phyloP scores from a whole-genome alignment of 768 basidiomycete species.

The Daedaleopsis nitida region DNA sequence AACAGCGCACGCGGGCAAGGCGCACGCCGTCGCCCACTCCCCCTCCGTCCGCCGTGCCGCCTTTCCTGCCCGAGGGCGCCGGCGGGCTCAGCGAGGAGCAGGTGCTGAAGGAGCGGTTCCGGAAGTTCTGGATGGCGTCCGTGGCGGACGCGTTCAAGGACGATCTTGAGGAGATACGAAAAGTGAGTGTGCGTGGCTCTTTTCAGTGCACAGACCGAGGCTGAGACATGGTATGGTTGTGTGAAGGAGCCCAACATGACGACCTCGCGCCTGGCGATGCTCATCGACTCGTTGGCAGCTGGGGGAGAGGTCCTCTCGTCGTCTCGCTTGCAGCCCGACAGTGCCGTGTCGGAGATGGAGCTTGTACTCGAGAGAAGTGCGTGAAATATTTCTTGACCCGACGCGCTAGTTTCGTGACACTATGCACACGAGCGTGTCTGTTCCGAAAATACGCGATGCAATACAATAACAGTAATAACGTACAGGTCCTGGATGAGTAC shows the following conservation, averaged over 20 bases:
- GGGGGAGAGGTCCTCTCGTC: conserved; percentile 74
- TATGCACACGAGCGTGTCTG: too few relatives aligned
- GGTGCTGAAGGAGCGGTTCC: conserved; percentile 64
- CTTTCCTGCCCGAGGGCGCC: conserved; percentile 51
- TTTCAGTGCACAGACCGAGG: too few relatives aligned
- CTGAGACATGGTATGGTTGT: too few relatives aligned
- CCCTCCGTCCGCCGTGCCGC: conserved; percentile 44
- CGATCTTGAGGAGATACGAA: conserved; percentile 81
- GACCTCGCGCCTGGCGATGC: conserved; percentile 63
- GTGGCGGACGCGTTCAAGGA: conserved; percentile 82
- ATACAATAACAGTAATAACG: not conserved
- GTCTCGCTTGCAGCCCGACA: conserved; percentile 30
- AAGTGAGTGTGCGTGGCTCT: conserved; percentile 59
- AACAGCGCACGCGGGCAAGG: not conserved
- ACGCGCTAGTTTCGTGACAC: too few relatives aligned
- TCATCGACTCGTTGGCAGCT: conserved; percentile 82
- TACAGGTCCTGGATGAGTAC: not conserved
- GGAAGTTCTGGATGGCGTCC: conserved; percentile 86
- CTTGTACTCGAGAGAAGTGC: conserved; percentile 53
- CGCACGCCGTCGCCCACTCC: conserved; percentile 37
- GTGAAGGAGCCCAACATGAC: conserved; percentile 67
- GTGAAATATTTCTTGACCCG: not conserved
- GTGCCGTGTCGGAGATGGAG: conserved; percentile 68
- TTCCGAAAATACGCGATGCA: not conserved
- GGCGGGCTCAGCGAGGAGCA: conserved; percentile 46